Conservation (phyloP, 345 rosid species). For the Arabidopsis arenosa region DNA sequence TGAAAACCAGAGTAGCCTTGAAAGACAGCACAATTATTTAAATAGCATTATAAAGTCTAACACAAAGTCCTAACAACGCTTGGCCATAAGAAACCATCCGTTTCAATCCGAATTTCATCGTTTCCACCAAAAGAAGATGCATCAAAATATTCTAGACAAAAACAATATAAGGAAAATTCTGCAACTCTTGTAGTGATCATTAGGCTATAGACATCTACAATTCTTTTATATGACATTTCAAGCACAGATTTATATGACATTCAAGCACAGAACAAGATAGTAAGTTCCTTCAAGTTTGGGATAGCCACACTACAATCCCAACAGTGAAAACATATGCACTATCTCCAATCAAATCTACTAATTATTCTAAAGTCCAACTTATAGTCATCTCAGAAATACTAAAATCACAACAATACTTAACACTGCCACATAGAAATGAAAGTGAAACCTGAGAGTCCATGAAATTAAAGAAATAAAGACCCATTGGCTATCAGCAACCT, state of each 20-base stretch:
- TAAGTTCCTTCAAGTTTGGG: neutral
- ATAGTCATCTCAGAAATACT: conserved; percentile 8
- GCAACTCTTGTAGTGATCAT: conserved; percentile 2
- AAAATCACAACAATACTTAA: conserved; percentile 8
- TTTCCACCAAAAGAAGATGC: neutral
- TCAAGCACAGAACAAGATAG: neutral
- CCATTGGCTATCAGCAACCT: neutral
- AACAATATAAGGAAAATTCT: neutral
- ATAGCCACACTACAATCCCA: neutral
- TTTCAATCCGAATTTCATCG: conserved; percentile 1
- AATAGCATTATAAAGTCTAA: no score
- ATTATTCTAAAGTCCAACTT: neutral
- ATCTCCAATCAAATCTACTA: neutral
- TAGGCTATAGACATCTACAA: neutral
- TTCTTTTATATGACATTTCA: conserved; percentile 3
- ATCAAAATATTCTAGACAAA: neutral
- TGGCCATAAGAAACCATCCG: neutral
- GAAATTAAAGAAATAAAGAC: neutral
- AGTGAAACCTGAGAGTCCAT: neutral
- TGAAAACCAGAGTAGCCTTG: no score
- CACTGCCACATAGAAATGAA: conserved; percentile 10
- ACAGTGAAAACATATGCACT: neutral
- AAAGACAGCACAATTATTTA: no score
- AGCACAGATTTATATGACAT: no score
- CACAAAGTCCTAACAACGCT: neutral